Evolutionary conservation across 1,139 yeast species (phyloP), one percentile per base, ranked within the genome.

Genomic region (Candida sanyaensis): DNA sequence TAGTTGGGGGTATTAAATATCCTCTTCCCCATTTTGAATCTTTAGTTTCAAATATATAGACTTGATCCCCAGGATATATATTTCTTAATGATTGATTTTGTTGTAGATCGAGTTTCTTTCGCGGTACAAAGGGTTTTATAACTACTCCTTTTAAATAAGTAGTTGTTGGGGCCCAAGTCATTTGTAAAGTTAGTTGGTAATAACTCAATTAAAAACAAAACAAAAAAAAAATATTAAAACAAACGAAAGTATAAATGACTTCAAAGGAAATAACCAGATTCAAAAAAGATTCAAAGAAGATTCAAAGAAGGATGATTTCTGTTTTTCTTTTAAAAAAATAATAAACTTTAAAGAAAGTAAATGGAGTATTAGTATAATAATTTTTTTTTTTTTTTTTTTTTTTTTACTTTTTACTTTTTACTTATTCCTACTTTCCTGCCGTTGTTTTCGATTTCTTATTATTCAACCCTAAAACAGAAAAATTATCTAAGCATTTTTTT

Each of bases 21-120:
- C 92, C 96, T 59, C 96, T 77, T 33, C 85, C 91, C 96, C 96
- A 89, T 51, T 79, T 79, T 11, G 75, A 73, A 41, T 71, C 71
- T 55, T 79, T 79, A 27, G 84, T 74, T 64, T 90, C 97, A 61
- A 90, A 88, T 30, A 88, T 72, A 63, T 80, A 88, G 28, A 88
- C 83, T 54, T 86, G 88, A 62, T 90, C 96, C 33, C 97, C 97
- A 23, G 90, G 86, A 60, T 83, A 85, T 45, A 89, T 64, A 57
- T 86, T 81, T 52, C 69, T 71, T 64, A 78, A 79, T 55, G 64
- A 61, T 3, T 62, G 68, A 52, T 71, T 72, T 47, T 57, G 61
- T 48, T 74, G 64, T 34, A 66, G 65, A 10, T 79, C 78, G 52
- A 71, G 74, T 49, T 72, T 74, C 46, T 81, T 83, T 53, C 79